These are phyloP conservation scores for Selaginella moellendorffii DNA, from an alignment of 75 land plant genomes.

Conservation along the genomic window DNA sequence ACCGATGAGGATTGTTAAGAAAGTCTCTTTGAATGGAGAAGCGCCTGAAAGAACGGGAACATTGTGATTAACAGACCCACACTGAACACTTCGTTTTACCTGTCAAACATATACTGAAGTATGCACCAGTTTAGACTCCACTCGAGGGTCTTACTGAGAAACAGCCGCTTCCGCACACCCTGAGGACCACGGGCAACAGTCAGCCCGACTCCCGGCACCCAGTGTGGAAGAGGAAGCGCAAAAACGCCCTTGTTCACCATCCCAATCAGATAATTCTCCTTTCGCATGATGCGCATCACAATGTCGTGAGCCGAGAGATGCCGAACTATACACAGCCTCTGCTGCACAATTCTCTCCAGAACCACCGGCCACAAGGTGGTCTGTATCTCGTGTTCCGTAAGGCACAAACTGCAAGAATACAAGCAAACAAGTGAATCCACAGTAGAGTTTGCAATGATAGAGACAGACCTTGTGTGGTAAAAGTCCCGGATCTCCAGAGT, in stretches of 20 bases:
- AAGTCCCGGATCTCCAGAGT: conserved; percentile 67
- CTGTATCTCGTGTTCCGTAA: conserved; percentile 74
- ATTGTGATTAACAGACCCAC: background rate
- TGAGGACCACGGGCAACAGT: conserved; percentile 36
- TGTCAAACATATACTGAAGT: conserved; percentile 95
- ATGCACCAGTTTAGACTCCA: conserved; percentile 98
- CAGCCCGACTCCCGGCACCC: conserved; percentile 97
- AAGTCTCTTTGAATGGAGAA: conserved; percentile 67
- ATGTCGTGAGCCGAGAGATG: conserved; percentile 88
- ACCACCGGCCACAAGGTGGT: conserved; percentile 78
- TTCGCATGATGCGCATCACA: conserved; percentile 93
- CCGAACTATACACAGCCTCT: conserved; percentile 64
- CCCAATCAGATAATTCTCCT: conserved; percentile 95
- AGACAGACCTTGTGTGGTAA: conserved; percentile 48
- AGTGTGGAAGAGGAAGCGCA: conserved; percentile 53
- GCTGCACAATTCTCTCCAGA: conserved; percentile 64
- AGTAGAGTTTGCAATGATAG: too few relatives aligned
- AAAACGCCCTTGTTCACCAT: conserved; percentile 91
- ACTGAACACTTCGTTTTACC: conserved; percentile 22
- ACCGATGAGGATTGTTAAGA: conserved; percentile 42
- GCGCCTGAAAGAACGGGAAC: conserved; percentile 39
- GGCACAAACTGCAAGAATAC: conserved; percentile 62
- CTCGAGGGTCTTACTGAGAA: conserved; percentile 75
- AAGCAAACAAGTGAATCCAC: too few relatives aligned
- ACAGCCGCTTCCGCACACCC: conserved; percentile 36